Conservation (phyloP, 2,329 filamentous ascomycete species). For the Xylariaceae sp. region DNA sequence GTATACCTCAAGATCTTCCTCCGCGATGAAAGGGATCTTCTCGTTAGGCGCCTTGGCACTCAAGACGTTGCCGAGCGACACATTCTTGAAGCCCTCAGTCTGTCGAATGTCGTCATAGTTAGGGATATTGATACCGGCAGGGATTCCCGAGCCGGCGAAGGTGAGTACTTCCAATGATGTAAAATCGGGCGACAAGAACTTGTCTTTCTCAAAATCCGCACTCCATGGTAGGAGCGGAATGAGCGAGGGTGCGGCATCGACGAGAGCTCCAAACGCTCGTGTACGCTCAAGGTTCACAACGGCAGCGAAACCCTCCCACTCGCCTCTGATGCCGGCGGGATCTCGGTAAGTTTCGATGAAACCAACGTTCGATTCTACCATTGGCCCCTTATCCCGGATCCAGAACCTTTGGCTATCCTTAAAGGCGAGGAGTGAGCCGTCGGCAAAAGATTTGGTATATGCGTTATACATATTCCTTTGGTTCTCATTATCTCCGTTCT, state of each 20-base stretch:
- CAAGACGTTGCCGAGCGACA: slow-evolving; percentile 87
- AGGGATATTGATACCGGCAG: slow-evolving; percentile 60
- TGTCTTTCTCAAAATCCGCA: slow-evolving; percentile 89
- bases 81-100: slow-evolving; percentile 84
- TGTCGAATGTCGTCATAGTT: slow-evolving; percentile 53
- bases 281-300: slow-evolving; percentile 88
- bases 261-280: slow-evolving; percentile 77
- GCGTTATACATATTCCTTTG: slow-evolving; percentile 54
- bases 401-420: slow-evolving; percentile 75
- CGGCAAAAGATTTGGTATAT: slow-evolving; percentile 69
- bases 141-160: slow-evolving; percentile 65
- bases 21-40: slow-evolving; percentile 82
- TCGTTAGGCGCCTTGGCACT: slow-evolving; percentile 89
- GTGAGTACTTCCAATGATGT: slow-evolving; percentile 88
- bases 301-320: slow-evolving; percentile 81
- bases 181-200: slow-evolving; percentile 91
- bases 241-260: slow-evolving; percentile 71
- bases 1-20: slow-evolving; percentile 71
- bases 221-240: slow-evolving; percentile 89
- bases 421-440: slow-evolving; percentile 69
- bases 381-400: slow-evolving; percentile 77
- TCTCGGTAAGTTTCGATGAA: slow-evolving; percentile 86
- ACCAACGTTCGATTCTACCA: slow-evolving; percentile 73
- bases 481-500: slow-evolving; percentile 66
- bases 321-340: slow-evolving; percentile 71